A percentile compares a stretch with the other conserved stretches of the same genome.
phyloP scores from a whole-genome alignment of 805 yeast genomes.

The Metschnikowia vanudenii region DNA sequence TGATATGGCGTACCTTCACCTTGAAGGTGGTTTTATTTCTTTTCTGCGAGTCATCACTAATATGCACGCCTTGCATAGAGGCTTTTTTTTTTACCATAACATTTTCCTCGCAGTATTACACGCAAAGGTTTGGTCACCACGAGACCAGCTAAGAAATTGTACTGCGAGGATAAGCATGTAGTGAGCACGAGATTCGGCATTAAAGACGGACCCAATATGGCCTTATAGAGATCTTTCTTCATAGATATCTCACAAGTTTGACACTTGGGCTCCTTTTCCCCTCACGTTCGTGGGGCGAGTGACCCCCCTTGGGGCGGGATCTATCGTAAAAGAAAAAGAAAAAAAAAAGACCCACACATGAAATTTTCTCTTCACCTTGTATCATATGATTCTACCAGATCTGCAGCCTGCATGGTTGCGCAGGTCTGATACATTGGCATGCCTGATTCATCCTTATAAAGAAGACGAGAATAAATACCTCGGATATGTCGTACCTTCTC shows the following conservation, averaged over 20 bases:
- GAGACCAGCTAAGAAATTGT: slow-evolving; percentile 2
- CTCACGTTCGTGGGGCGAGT: slow-evolving; percentile 1
- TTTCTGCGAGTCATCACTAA: not conserved
- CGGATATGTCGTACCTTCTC: slow-evolving; percentile 5
- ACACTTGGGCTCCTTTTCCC: slow-evolving; percentile 1
- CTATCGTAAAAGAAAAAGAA: slow-evolving; percentile 6
- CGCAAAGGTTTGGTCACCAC: slow-evolving; percentile 11
- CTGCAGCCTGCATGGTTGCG: slow-evolving; percentile 9
- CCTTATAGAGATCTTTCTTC: not conserved
- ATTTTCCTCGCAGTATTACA: slow-evolving; percentile 3
- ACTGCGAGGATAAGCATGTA: not conserved
- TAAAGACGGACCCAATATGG: not conserved
- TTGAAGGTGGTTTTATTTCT: slow-evolving; percentile 1
- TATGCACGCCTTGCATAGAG: slow-evolving; percentile 1
- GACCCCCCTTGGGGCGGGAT: slow-evolving; percentile 8
- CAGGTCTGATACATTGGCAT: slow-evolving; percentile 11
- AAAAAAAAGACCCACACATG: slow-evolving; percentile 9
- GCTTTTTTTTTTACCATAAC: not conserved
- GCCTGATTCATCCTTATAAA: slow-evolving; percentile 6
- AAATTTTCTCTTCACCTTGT: slow-evolving; percentile 3
- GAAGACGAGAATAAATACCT: slow-evolving; percentile 10
- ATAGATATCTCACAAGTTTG: not conserved
- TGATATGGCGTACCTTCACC: slow-evolving; percentile 3
- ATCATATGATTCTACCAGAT: slow-evolving; percentile 10
- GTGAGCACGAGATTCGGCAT: not conserved